A percentile compares a stretch with the other conserved stretches of the same genome.
Conservation (phyloP, 805 yeast species). For the Myxozyma geophila region DNA sequence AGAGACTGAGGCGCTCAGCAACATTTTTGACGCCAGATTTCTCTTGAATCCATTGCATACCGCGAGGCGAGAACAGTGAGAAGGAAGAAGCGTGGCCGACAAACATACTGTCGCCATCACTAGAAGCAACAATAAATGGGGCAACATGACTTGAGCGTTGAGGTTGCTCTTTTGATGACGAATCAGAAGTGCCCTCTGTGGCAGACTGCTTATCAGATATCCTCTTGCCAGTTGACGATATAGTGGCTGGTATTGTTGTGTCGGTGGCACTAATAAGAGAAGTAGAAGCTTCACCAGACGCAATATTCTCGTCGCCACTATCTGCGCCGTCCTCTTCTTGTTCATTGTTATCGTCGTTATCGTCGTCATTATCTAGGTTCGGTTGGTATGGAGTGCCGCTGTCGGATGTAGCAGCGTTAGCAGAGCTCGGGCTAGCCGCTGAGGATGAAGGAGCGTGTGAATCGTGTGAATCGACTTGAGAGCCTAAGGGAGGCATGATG, state of each 20-base stretch:
- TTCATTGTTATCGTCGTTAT: background rate
- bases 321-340: background rate
- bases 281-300: background rate
- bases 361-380: background rate
- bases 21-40: constrained; percentile 28
- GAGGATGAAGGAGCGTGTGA: background rate
- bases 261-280: background rate
- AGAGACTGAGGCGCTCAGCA: constrained; percentile 6
- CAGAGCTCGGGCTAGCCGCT: background rate
- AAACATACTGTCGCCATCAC: constrained; percentile 22
- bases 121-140: constrained; percentile 2
- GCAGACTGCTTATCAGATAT: background rate
- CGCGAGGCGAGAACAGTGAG: constrained; percentile 34
- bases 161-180: background rate
- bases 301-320: background rate
- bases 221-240: background rate
- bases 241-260: no score
- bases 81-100: constrained; percentile 33
- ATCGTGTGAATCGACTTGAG: background rate
- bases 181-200: background rate
- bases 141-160: constrained; percentile 1
- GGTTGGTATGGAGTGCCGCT: background rate
- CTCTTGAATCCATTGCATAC: constrained; percentile 36
- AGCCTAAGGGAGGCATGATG: constrained; percentile 4
- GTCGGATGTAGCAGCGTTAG: background rate